Evolutionary conservation across 441 rosid genomes (phyloP), one percentile per base, ranked within the genome.

Genomic region (Raphanus hybrid): DNA sequence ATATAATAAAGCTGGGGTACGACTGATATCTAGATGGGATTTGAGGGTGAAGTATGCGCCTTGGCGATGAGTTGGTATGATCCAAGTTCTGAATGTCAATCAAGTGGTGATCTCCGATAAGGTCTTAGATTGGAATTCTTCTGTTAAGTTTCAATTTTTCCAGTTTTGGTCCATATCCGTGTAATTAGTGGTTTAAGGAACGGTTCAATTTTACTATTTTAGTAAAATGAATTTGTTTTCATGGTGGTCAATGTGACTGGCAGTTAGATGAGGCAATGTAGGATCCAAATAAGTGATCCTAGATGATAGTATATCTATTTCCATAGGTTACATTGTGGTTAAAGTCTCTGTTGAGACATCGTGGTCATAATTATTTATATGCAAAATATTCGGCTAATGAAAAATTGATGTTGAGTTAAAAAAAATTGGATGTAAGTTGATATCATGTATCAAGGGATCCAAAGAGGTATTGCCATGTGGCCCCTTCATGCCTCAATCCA

Each of bases 401-500:
- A 23, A 23, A 23, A 23, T 23, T 23, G 26, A 54, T 15, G 20
- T 16, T 54, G 16, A 54, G 4, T 48, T 4, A 5, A 48, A 20
- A 57, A 57, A 8, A 4, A 57, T 57, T 3, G 54, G 52, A 39
- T 64, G 35, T 43, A 43, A 15, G 35, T 66, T 43, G 37, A 3
- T 23, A 43, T 18, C 11, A 2, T 6, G 16, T 43, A 16, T 39
- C 23, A 57, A 41, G 41, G 52, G 3, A 70, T 37, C 55, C 16
- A 71, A 60, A 41, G 34, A 61, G 20, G 34, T 20, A 8, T 12
- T 50, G 26, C 23, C 37, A 12, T 35, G 64, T 73, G 76, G 63
- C 63, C 76, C 76, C 37, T 64, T 34, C 63, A 52, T 73, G 76
- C 55, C 16, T 18, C 54, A 73, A 45, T 16, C 8, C 37, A 73